Evolutionary conservation across 148 eudicot species (phyloP), one percentile per base, ranked within the genome.

Genomic region (Camellia japonica): DNA sequence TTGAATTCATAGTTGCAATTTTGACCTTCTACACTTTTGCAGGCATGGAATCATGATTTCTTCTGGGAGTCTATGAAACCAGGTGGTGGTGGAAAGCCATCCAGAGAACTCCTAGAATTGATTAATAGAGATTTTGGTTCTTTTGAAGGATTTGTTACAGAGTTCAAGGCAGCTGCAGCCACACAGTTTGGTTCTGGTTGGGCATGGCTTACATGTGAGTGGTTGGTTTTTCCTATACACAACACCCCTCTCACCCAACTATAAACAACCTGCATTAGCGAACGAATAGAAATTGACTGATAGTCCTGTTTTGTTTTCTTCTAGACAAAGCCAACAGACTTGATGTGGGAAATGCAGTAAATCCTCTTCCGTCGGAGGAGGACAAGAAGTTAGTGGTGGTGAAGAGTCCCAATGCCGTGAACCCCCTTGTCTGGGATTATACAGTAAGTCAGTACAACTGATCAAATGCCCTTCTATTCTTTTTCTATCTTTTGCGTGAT

Each of bases 121-220:
- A 93, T 96, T 58, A 87, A 93, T 75, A 89, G 95, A 86, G 97
- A 94, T 84, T 96, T 96, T 72, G 99, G 98, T 77, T 93, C 97
- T 74, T 93, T 86, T 79, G 95, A 96, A 81, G 89, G 82, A 75
- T 87, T 96, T 71, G 86, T 90, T 51, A 84, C 74, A 71, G 93
- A 93, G 80, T 93, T 96, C 79, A 96, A 91, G 87, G 65, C 95
- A 59, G 97, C 95, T 69, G 98, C 97, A 51, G 83, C 98, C 19
- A 92, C 95, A 59, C 99, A 96, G 82, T 96, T 93, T 82, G 98
- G 99, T 83, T 96, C 99, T 80, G 99, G 99, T 76, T 96, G 97
- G 99, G 95, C 98, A 77, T 96, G 99, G 99, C 98, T 96, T 79
- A 92, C 82, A 49, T 94, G 99, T 96, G 85, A 92, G 99, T 81